phyloP scores from a whole-genome alignment of 208 protist species.

The Leptomonas pyrrhocoris region DNA sequence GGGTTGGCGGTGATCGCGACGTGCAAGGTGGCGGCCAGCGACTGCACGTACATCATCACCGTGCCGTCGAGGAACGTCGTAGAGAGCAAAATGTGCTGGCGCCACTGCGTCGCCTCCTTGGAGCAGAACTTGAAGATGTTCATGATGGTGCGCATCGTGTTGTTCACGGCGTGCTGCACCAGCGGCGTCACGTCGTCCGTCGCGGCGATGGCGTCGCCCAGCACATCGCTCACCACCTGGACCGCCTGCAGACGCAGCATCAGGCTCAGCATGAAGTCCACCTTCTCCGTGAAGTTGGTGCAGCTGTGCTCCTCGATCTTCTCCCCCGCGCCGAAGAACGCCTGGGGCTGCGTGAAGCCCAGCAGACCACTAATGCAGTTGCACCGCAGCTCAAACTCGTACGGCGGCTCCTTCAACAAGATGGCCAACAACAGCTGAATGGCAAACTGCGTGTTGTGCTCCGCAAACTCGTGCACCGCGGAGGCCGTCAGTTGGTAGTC shows the following conservation, averaged over 20 bases:
- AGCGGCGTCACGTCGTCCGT: slow-evolving; percentile 17
- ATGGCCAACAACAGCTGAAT: slow-evolving; percentile 92
- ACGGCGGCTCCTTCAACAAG: slow-evolving; percentile 90
- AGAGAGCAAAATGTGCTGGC: slow-evolving; percentile 90
- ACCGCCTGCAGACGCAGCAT: slow-evolving; percentile 88
- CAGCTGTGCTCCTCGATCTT: slow-evolving; percentile 81
- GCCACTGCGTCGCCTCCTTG: slow-evolving; percentile 73
- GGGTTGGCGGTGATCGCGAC: slow-evolving; percentile 31
- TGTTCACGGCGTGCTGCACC: slow-evolving; percentile 61
- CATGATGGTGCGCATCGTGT: slow-evolving; percentile 90
- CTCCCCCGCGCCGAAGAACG: slow-evolving; percentile 79
- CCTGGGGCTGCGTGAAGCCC: slow-evolving; percentile 91
- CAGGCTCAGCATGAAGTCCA: slow-evolving; percentile 83
- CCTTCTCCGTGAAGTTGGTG: slow-evolving; percentile 87
- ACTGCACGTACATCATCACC: slow-evolving; percentile 71
- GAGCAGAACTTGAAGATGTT: slow-evolving; percentile 92
- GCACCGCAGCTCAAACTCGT: slow-evolving; percentile 89
- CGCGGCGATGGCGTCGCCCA: slow-evolving; percentile 62
- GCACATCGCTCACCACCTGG: slow-evolving; percentile 85
- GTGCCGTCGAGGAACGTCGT: slow-evolving; percentile 84
- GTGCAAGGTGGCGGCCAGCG: slow-evolving; percentile 54
- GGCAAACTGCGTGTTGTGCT: slow-evolving; percentile 90
- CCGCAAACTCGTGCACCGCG: slow-evolving; percentile 90
- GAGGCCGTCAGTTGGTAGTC: slow-evolving; percentile 88
- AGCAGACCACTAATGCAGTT: slow-evolving; percentile 89